A percentile compares a stretch with the other conserved stretches of the same genome.
Evolutionary conservation across 2,329 filamentous ascomycete genomes (phyloP).

Genomic region (Neofusicoccum cordaticola): DNA sequence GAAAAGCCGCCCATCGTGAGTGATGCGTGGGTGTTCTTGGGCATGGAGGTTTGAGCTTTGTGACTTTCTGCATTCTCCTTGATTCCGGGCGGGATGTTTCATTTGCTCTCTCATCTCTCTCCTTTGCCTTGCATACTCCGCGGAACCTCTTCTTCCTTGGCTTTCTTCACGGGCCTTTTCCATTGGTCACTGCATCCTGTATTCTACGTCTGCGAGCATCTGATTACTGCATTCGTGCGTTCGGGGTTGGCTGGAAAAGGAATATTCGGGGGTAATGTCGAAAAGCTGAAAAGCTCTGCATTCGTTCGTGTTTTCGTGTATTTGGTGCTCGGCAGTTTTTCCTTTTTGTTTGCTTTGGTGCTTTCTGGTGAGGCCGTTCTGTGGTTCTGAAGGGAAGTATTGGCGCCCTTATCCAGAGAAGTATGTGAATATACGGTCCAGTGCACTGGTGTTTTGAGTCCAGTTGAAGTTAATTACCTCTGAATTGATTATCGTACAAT

Average conservation of each 20-base stretch:
- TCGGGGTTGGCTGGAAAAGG: not conserved
- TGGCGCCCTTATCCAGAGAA: not conserved
- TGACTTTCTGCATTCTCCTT: not conserved
- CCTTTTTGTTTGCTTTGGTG: not conserved
- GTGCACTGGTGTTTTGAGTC: not conserved
- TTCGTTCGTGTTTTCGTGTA: not conserved
- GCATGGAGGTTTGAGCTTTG: slow-evolving; percentile 68
- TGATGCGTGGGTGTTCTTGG: slow-evolving; percentile 78
- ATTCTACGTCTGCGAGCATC: slow-evolving; percentile 10
- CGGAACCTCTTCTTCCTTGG: not conserved
- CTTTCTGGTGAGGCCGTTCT: not conserved
- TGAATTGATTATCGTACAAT: too few species aligned
- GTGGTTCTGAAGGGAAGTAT: not conserved
- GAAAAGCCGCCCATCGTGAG: slow-evolving; percentile 64
- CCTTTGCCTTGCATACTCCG: not conserved
- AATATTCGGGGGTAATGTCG: not conserved
- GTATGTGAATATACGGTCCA: not conserved
- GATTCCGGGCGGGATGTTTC: not conserved
- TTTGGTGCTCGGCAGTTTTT: not conserved
- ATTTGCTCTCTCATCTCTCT: not conserved
- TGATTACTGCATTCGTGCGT: slow-evolving; percentile 2
- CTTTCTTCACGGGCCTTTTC: not conserved
- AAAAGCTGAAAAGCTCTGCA: not conserved
- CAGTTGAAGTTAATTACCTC: too few species aligned
- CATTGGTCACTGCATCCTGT: not conserved